These are phyloP conservation scores for Streptanthus diversifolius DNA, from an alignment of 345 rosid genomes.

Conservation along the genomic window DNA sequence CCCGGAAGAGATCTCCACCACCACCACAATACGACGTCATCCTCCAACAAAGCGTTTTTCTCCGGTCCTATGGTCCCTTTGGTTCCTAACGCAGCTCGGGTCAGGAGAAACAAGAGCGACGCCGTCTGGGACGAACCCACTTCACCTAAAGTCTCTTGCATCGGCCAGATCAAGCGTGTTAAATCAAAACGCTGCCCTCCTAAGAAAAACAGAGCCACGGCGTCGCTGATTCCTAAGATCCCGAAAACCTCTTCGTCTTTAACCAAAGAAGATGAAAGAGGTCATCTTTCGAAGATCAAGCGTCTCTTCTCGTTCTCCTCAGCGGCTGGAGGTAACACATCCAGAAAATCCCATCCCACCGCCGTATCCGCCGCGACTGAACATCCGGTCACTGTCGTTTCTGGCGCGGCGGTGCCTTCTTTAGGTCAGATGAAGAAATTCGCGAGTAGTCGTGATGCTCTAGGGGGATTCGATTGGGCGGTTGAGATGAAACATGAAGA, in stretches of 20 bases:
- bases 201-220: constrained; percentile 34
- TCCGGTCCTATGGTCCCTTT: constrained; percentile 62
- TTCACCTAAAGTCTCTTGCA: constrained; percentile 88
- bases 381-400: constrained; percentile 24
- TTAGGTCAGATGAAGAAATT: constrained; percentile 77
- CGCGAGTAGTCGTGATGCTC: constrained; percentile 61
- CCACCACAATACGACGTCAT: constrained; percentile 7
- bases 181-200: constrained; percentile 29
- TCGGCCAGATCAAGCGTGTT: constrained; percentile 73
- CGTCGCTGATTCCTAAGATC: constrained; percentile 21
- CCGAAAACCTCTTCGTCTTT: neutral
- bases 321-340: neutral
- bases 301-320: constrained; percentile 37
- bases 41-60: constrained; percentile 26
- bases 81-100: constrained; percentile 58
- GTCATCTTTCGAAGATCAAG: constrained; percentile 39
- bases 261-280: constrained; percentile 14
- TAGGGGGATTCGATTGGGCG: constrained; percentile 62
- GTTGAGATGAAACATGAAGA: constrained; percentile 43
- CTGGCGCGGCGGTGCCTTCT: constrained; percentile 41
- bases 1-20: constrained; percentile 52
- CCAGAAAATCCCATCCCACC: constrained; percentile 31
- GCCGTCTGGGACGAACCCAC: constrained; percentile 60
- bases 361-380: neutral
- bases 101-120: constrained; percentile 38